Evolutionary conservation across 192 early-diverging fungal genomes (phyloP), one percentile per base, ranked within the genome.

Genomic region (Umbelopsis sp.): DNA sequence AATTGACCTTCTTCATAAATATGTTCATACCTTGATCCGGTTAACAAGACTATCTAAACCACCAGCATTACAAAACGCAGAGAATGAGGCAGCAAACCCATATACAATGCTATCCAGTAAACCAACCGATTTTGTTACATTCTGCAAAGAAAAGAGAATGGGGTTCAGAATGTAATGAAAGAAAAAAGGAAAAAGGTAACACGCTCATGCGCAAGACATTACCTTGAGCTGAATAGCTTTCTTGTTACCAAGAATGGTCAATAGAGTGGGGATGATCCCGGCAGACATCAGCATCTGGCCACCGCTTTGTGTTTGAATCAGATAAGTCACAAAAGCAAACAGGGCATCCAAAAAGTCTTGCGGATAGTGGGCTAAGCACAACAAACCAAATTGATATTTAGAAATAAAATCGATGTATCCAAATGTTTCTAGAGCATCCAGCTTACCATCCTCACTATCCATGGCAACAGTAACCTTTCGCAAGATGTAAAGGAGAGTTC

Each of bases 261-360:
- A 80, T 51, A 99, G 82, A 2, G 91, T 83, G 0, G 92, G 92
- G 49, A 97, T 87, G n/a, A 96, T 86, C 20, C 97, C 97, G 9
- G 95, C 94, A 22, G 94, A 88, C 54, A 95, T 92, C 7, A 99
- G 79, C 91, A 96, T 95, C 67, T 91, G 92, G 8, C 94, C 91
- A 49, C 96, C 95, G 21, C 87, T 84, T 73, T 90, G 91, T 29
- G 90, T 94, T 66, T 86, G 84, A n/a, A 91, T 83, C 65, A 98
- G 83, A 66, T 88, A 91, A 0, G 92, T 83, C 24, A 96, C 77
- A 66, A 97, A 90, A 0, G 85, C 83, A 71, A 93, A 93, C 16
- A 97, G 74, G 9, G 94, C 91, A 50, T 97, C 97, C 69, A 93
- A 80, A 75, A 91, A 97, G 54, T 95, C 93, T 67, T 83, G 84